Evolutionary conservation across 805 yeast genomes (phyloP).

Genomic region (Saccharomycopsis javanensis): DNA sequence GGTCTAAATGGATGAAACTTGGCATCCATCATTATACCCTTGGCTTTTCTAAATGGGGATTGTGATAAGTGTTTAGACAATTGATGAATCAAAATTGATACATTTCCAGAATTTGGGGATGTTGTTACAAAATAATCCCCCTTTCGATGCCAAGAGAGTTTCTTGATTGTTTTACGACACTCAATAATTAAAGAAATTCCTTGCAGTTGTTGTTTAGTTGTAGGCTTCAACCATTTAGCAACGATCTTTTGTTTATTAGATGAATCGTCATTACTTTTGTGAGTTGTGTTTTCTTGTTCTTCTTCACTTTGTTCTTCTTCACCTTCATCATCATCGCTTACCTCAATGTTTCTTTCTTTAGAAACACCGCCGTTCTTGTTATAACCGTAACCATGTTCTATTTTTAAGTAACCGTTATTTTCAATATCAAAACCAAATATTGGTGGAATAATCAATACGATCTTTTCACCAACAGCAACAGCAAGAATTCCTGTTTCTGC

Average conservation of each 20-base stretch:
- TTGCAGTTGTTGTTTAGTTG: conserved; percentile 44
- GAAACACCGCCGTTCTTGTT: conserved; percentile 24
- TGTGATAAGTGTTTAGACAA: conserved; percentile 89
- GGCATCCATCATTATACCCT: conserved; percentile 93
- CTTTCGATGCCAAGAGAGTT: conserved; percentile 88
- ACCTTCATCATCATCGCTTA: conserved; percentile 38
- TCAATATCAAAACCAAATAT: conserved; percentile 83
- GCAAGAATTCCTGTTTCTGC: conserved; percentile 67
- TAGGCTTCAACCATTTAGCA: conserved; percentile 80
- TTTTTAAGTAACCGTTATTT: conserved; percentile 63
- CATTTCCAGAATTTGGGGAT: conserved; percentile 86
- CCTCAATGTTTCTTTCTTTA: conserved; percentile 2
- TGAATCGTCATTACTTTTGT: conserved; percentile 29
- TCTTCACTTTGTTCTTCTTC: conserved; percentile 21
- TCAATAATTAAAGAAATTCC: conserved; percentile 72
- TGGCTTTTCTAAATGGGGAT: conserved; percentile 87
- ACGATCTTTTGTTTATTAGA: conserved; percentile 40
- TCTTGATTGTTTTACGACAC: conserved; percentile 57
- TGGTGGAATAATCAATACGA: conserved; percentile 80
- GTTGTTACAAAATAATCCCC: conserved; percentile 96
- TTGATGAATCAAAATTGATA: conserved; percentile 90
- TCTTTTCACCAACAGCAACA: conserved; percentile 69
- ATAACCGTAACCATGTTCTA: conserved; percentile 90
- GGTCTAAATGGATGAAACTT: conserved; percentile 96
- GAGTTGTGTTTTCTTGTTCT: conserved; percentile 30